Evolutionary conservation across 2,329 filamentous ascomycete species (phyloP), one percentile per base, ranked within the genome.

Genomic region (Penicillium crustosum): DNA sequence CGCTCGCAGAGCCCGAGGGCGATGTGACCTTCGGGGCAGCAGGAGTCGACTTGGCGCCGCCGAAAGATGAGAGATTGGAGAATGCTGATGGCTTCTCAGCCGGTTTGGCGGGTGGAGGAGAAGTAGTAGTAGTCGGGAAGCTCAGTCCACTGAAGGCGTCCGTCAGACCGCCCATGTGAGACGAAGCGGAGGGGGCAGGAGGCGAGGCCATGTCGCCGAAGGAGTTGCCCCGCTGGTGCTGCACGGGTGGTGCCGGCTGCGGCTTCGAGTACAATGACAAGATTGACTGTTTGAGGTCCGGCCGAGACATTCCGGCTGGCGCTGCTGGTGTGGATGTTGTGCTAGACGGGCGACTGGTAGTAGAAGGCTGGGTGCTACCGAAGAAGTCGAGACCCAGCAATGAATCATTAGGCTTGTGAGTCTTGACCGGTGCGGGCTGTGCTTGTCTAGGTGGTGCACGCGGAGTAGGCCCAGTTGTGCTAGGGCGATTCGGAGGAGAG

Each of bases 211-310:
- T 83, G 51, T 85, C 84, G 19, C 89, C 86, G 67, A 93, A 90
- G 0, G 87, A 87, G 29, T 82, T 81, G 39, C 82, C 82, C 13
- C 83, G 81, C 36, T 80, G 79, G 71, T 89, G 87, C 31, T 81
- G 77, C 23, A 44, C 29, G 12, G 61, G 59, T 23, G 78, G 71
- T 55, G 78, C 78, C 55, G 85, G 81, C 66, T 90, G 89, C n/a
- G 90, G 86, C 70, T 91, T 89, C 1, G 92, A 91, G 72, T 99
- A 99, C 17, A 99, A 83, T 8, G 94, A 99, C 49, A 99, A 79
- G 60, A 99, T 99, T 2, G 93, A 97, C 75, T 97, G 93, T 77
- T 99, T 99, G 59, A 99, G 80, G 72, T 99, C 94, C 3, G 93
- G 93, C 61, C 94, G 84, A 45, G 92, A 95, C 66, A 90, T 87